Percentiles rank a stretch among this genome's conserved stretches.
Evolutionary conservation across 2,329 filamentous ascomycete genomes (phyloP).

Genomic region (Aspergillus tamarii): DNA sequence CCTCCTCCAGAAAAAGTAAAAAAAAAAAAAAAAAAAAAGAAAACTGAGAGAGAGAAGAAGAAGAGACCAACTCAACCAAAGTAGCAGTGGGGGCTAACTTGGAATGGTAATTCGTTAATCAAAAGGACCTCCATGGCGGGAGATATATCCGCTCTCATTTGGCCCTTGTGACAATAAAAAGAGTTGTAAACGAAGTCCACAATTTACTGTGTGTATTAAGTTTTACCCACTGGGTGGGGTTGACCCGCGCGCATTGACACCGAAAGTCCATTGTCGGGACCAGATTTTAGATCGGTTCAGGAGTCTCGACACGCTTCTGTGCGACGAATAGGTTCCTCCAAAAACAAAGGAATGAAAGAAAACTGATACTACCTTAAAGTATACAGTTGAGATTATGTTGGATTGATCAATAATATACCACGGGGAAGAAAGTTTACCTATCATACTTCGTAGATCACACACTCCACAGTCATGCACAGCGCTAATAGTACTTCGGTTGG

Average conservation of each 20-base stretch:
- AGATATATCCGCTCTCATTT: conserved; percentile 1
- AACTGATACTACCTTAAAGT: background rate
- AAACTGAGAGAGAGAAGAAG: background rate
- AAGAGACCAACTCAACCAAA: background rate
- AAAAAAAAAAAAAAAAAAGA: background rate
- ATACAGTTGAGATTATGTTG: background rate
- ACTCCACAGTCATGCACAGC: conserved; percentile 4
- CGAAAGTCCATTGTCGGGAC: conserved; percentile 1
- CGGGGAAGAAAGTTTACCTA: background rate
- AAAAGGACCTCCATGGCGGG: background rate
- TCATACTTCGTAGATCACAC: conserved; percentile 6
- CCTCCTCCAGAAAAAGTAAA: no score
- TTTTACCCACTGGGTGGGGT: conserved; percentile 4
- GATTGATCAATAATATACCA: background rate
- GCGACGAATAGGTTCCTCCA: background rate
- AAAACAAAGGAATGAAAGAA: background rate
- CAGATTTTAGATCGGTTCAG: conserved; percentile 1
- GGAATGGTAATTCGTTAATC: background rate
- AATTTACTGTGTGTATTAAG: conserved; percentile 4
- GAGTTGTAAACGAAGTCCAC: conserved; percentile 1
- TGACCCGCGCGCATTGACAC: conserved; percentile 6
- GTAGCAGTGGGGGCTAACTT: background rate
- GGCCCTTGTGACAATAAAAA: background rate
- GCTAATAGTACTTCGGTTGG: background rate
- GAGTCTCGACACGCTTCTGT: background rate